These are phyloP conservation scores for Chalciporus piperatus DNA, from an alignment of 768 basidiomycete species.

Conservation along the genomic window DNA sequence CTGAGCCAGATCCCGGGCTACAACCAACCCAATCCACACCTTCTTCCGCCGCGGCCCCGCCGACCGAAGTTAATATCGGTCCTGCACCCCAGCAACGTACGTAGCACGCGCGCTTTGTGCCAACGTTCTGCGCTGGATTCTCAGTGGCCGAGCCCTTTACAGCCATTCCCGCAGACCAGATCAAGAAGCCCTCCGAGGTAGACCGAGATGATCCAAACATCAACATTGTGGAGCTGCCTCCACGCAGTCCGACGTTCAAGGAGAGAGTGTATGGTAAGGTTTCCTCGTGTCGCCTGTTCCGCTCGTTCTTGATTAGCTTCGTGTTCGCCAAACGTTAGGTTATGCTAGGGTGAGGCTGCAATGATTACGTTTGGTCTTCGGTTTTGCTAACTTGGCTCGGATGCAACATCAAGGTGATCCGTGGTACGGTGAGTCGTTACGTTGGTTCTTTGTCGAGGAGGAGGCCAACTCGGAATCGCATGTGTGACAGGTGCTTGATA, in stretches of 20 bases:
- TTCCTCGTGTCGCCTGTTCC: neutral
- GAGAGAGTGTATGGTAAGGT: slow-evolving; percentile 54
- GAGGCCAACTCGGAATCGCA: neutral
- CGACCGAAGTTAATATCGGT: slow-evolving; percentile 25
- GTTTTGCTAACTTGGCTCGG: slow-evolving; percentile 1
- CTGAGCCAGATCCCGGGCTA: neutral
- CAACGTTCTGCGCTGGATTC: neutral
- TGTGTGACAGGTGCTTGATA: slow-evolving; percentile 21
- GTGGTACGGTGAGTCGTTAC: slow-evolving; percentile 25
- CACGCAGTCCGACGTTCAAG: slow-evolving; percentile 48
- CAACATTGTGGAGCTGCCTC: slow-evolving; percentile 24
- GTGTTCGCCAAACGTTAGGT: slow-evolving; percentile 14
- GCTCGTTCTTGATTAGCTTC: neutral
- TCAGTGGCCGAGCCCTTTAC: neutral
- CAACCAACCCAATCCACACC: slow-evolving; percentile 2
- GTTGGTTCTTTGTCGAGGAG: slow-evolving; percentile 3
- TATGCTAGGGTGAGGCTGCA: slow-evolving; percentile 26
- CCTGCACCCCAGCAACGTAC: slow-evolving; percentile 39
- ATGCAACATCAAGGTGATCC: slow-evolving; percentile 21
- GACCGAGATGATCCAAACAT: slow-evolving; percentile 23
- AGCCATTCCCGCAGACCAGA: slow-evolving; percentile 34
- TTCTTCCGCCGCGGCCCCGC: slow-evolving; percentile 27
- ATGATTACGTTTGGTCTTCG: neutral
- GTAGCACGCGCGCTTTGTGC: neutral
- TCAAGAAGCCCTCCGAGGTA: slow-evolving; percentile 25